These are phyloP conservation scores for Sphaerulina vaccinii DNA, from an alignment of 2,329 filamentous ascomycete species.

Conservation along the genomic window DNA sequence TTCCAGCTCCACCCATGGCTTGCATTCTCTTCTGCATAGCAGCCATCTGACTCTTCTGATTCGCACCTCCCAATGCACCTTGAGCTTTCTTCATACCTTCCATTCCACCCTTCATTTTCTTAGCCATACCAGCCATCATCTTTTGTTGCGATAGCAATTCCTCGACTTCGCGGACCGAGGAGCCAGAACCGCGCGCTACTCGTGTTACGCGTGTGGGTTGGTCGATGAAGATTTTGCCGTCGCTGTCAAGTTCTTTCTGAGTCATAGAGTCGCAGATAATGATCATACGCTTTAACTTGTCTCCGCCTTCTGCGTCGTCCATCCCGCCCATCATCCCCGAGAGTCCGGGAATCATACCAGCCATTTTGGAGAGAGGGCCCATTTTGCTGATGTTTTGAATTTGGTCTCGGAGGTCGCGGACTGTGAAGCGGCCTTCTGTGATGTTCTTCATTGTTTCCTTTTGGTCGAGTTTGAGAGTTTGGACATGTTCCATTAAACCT, in stretches of 20 bases:
- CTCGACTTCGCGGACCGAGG: constrained; percentile 87
- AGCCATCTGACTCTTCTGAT: constrained; percentile 89
- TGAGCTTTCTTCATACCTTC: constrained; percentile 96
- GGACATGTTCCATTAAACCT: constrained; percentile 92
- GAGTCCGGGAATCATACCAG: constrained; percentile 96
- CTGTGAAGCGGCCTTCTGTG: constrained; percentile 90
- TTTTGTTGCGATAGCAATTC: constrained; percentile 95
- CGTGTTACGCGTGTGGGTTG: constrained; percentile 91
- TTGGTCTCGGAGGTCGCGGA: constrained; percentile 91
- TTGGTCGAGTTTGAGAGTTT: constrained; percentile 90
- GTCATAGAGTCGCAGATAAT: constrained; percentile 99
- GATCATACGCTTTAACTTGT: constrained; percentile 96
- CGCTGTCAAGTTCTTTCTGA: constrained; percentile 87
- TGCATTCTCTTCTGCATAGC: constrained; percentile 96
- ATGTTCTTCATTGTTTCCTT: constrained; percentile 99
- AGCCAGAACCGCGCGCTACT: constrained; percentile 85
- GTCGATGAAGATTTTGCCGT: constrained; percentile 90
- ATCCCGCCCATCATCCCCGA: constrained; percentile 91
- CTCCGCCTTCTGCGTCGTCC: constrained; percentile 92
- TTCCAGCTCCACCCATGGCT: constrained; percentile 78
- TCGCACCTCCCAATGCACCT: constrained; percentile 83
- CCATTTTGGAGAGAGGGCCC: constrained; percentile 96
- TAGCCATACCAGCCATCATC: constrained; percentile 99
- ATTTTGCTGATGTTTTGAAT: constrained; percentile 99
- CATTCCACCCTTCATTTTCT: constrained; percentile 97